Percentiles rank a stretch among this genome's conserved stretches.
Evolutionary conservation across 73 alveolate species (phyloP).

Genomic region (Paramecium octaurelia): DNA sequence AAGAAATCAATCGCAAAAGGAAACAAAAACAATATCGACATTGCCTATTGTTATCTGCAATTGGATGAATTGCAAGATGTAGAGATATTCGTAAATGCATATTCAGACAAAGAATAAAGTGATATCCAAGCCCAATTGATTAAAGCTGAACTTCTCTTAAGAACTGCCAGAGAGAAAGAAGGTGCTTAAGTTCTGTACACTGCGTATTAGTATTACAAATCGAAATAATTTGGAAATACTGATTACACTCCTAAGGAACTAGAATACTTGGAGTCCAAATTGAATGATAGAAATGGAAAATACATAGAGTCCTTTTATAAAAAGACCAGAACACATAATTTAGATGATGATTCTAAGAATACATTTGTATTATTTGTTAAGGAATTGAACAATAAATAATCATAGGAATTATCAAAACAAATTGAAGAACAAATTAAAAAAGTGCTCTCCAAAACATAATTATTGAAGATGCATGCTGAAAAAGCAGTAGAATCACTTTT

Average conservation of each 20-base stretch:
- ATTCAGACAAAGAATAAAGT: background rate
- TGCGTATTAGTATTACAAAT: background rate
- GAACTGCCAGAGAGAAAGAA: background rate
- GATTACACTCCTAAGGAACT: constrained; percentile 2
- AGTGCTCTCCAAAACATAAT: background rate
- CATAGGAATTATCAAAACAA: background rate
- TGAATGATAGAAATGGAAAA: background rate
- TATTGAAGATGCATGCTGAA: background rate
- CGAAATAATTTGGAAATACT: background rate
- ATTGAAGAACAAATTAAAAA: background rate
- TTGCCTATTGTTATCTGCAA: background rate
- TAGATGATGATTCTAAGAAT: background rate
- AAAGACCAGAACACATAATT: background rate
- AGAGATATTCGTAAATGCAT: background rate
- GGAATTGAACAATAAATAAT: background rate
- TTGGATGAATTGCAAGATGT: background rate
- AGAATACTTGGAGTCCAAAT: background rate
- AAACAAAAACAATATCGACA: background rate
- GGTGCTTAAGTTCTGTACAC: background rate
- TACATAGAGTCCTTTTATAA: background rate
- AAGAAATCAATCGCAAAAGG: background rate
- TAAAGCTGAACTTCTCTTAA: background rate
- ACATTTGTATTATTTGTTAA: background rate
- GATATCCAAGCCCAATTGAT: background rate
- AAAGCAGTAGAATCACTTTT: background rate